Evolutionary conservation across 1,284 basidiomycete species (phyloP).

Genomic region (Nidula niveotomentosa): DNA sequence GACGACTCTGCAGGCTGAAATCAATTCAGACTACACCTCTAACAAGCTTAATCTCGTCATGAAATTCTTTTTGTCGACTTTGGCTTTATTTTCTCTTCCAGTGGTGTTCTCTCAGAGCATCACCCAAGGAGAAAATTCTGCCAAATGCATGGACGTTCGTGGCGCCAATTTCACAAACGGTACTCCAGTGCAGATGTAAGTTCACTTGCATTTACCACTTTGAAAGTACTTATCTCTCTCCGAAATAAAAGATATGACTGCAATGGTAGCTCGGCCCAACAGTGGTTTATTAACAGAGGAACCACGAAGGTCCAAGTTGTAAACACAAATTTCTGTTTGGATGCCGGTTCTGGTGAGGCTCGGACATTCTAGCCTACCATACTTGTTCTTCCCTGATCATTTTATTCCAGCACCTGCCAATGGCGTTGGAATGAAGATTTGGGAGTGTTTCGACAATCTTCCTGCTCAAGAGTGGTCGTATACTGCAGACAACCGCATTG

Average conservation of each 20-base stretch:
- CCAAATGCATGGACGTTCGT: background rate
- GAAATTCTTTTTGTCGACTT: too few species aligned
- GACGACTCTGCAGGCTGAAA: too few species aligned
- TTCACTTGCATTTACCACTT: background rate
- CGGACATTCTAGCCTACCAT: background rate
- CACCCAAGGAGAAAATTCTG: too few species aligned
- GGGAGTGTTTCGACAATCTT: background rate
- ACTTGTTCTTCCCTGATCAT: background rate
- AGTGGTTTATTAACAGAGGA: background rate
- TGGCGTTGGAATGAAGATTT: background rate
- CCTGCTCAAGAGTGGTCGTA: background rate
- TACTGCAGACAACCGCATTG: background rate
- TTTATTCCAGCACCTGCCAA: background rate
- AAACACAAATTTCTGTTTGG: background rate
- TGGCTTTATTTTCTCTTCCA: too few species aligned
- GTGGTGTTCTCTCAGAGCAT: too few species aligned
- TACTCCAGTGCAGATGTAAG: background rate
- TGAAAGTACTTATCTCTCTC: background rate
- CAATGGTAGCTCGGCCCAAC: background rate
- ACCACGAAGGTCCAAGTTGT: background rate
- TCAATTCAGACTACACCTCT: too few species aligned
- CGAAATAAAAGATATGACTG: background rate
- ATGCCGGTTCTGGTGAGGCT: background rate
- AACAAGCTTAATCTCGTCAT: too few species aligned
- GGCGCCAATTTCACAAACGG: background rate